Evolutionary conservation across 2,329 filamentous ascomycete species (phyloP).

Genomic region (Dactylellina drechsleri): DNA sequence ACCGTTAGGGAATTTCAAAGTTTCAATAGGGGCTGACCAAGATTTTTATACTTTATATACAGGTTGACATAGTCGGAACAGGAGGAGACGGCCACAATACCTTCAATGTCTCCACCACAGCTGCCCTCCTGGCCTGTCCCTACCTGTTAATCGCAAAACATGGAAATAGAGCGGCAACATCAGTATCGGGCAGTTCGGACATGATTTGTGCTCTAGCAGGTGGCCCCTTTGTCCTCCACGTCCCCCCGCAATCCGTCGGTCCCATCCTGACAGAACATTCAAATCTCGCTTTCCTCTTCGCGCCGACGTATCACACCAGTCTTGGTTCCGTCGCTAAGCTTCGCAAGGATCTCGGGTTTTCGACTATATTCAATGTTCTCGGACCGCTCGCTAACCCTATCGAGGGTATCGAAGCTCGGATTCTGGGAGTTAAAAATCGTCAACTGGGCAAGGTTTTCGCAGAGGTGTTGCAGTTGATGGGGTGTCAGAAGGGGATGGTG

Average conservation of each 20-base stretch:
- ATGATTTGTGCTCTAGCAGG: slow-evolving; percentile 76
- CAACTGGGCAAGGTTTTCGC: slow-evolving; percentile 90
- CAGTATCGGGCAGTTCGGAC: slow-evolving; percentile 93
- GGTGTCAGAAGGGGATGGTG: slow-evolving; percentile 83
- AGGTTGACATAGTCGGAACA: slow-evolving; percentile 95
- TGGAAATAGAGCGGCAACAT: slow-evolving; percentile 94
- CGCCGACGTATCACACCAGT: slow-evolving; percentile 93
- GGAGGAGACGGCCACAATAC: slow-evolving; percentile 96
- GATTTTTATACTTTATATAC: slow-evolving; percentile 34
- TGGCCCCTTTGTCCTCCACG: slow-evolving; percentile 74
- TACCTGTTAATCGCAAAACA: slow-evolving; percentile 90
- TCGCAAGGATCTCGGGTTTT: slow-evolving; percentile 86
- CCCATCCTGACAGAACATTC: slow-evolving; percentile 70
- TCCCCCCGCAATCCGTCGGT: slow-evolving; percentile 76
- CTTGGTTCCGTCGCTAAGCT: slow-evolving; percentile 90
- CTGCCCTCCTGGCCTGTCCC: slow-evolving; percentile 89
- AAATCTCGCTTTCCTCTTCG: slow-evolving; percentile 88
- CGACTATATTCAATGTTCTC: slow-evolving; percentile 97
- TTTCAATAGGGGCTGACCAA: not conserved
- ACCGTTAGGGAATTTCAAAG: too few relatives aligned
- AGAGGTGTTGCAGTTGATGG: slow-evolving; percentile 79
- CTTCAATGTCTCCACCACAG: slow-evolving; percentile 96
- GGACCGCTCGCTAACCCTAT: slow-evolving; percentile 92
- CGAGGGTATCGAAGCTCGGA: slow-evolving; percentile 82
- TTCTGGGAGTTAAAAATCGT: slow-evolving; percentile 90